Evolutionary conservation across 2,329 filamentous ascomycete species (phyloP).

Genomic region (Exserohilum rostratum): DNA sequence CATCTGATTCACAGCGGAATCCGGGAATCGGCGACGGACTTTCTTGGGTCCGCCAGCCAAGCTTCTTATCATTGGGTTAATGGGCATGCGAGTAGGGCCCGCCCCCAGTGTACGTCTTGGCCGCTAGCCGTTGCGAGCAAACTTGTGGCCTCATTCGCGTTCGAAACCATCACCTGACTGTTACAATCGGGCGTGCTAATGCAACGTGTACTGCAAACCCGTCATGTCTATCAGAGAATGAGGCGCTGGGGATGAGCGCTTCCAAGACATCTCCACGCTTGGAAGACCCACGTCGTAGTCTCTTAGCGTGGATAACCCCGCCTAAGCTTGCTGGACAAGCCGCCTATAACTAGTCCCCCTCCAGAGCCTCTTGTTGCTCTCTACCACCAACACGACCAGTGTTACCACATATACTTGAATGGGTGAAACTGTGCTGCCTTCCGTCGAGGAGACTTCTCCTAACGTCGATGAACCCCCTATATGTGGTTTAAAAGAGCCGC

Average conservation of each 20-base stretch:
- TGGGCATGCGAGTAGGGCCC: conserved; percentile 13
- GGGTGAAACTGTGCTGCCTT: conserved; percentile 49
- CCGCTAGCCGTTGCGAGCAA: conserved; percentile 6
- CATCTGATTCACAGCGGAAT: conserved; percentile 15
- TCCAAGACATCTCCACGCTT: conserved; percentile 31
- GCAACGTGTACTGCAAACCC: not conserved
- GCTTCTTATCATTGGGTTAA: conserved; percentile 32
- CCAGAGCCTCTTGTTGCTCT: conserved; percentile 25
- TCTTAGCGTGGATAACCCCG: conserved; percentile 40
- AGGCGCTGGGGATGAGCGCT: conserved; percentile 24
- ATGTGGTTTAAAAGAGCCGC: conserved; percentile 46
- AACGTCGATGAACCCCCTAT: conserved; percentile 51
- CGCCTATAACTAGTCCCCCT: conserved; percentile 43
- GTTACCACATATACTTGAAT: conserved; percentile 50
- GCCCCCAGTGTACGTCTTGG: conserved; percentile 1
- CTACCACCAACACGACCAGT: conserved; percentile 40
- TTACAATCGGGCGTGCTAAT: conserved; percentile 1
- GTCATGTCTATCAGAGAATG: conserved; percentile 19
- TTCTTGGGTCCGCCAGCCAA: conserved; percentile 45
- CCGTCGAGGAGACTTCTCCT: conserved; percentile 50
- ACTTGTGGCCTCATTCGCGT: conserved; percentile 1
- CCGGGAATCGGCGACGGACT: conserved; percentile 30
- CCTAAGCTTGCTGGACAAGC: conserved; percentile 27
- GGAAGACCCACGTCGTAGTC: conserved; percentile 39
- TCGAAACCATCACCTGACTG: conserved; percentile 9